Conservation (phyloP, 2,329 filamentous ascomycete genomes). For the Scedosporium boydii region DNA sequence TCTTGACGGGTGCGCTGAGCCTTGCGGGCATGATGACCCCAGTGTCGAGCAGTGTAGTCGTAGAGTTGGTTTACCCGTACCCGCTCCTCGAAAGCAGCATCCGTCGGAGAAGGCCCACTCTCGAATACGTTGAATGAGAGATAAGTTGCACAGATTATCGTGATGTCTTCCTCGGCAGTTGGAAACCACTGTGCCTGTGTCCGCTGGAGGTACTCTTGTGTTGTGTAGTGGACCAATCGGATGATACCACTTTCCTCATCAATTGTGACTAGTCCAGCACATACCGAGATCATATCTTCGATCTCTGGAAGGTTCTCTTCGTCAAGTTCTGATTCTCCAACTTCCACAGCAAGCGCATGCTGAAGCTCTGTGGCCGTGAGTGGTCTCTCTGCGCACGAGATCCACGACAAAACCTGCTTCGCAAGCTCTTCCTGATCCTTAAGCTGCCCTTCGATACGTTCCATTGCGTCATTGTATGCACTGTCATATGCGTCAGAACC, state of each 20-base stretch:
- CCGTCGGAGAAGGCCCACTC: slow-evolving; percentile 11
- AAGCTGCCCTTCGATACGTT: slow-evolving; percentile 29
- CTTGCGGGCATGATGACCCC: slow-evolving; percentile 20
- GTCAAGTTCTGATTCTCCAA: slow-evolving; percentile 18
- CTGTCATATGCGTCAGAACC: slow-evolving; percentile 21
- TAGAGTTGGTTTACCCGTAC: slow-evolving; percentile 16
- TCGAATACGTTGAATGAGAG: slow-evolving; percentile 22
- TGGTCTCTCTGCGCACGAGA: slow-evolving; percentile 24
- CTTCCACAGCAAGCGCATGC: slow-evolving; percentile 30
- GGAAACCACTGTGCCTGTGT: slow-evolving; percentile 20
- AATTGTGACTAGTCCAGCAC: slow-evolving; percentile 30
- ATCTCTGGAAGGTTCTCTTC: slow-evolving; percentile 22
- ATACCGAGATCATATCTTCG: slow-evolving; percentile 25
- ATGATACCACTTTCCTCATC: slow-evolving; percentile 27
- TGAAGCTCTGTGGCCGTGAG: slow-evolving; percentile 26
- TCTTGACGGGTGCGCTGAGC: background rate
- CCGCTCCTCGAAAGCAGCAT: slow-evolving; percentile 13
- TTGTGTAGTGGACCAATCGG: slow-evolving; percentile 34
- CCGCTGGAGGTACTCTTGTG: slow-evolving; percentile 32
- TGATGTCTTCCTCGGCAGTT: slow-evolving; percentile 17
- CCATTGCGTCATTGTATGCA: slow-evolving; percentile 31
- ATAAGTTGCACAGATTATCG: slow-evolving; percentile 23
- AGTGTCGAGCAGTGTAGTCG: slow-evolving; percentile 19
- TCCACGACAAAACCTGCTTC: slow-evolving; percentile 27
- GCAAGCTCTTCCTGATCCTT: slow-evolving; percentile 24